Conservation (phyloP, 176 grass and related monocot species). For the Leersia perrieri region DNA sequence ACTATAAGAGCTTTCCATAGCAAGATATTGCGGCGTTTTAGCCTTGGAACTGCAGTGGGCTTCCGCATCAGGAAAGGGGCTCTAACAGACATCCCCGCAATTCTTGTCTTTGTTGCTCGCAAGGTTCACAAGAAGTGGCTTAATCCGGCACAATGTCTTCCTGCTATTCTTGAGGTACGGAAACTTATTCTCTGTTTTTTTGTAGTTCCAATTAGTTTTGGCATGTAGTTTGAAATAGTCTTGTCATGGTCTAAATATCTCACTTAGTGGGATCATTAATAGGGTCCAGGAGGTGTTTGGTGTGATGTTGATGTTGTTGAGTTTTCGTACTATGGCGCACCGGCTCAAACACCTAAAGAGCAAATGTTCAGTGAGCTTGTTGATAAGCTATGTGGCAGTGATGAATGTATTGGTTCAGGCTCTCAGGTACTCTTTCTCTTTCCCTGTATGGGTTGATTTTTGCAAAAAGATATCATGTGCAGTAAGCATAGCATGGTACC, state of each 20-base stretch:
- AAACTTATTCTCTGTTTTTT: not conserved
- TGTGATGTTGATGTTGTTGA: conserved; percentile 99
- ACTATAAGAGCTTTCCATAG: conserved; percentile 99
- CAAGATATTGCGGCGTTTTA: conserved; percentile 86
- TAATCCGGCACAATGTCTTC: conserved; percentile 70
- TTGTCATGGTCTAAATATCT: not conserved
- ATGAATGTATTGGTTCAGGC: conserved; percentile 90
- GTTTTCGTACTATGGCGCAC: conserved; percentile 96
- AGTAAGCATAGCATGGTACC: conserved; percentile 19
- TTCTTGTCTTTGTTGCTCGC: conserved; percentile 91
- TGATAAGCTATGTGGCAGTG: conserved; percentile 81
- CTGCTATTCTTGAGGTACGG: conserved; percentile 73
- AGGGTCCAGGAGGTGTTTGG: conserved; percentile 97
- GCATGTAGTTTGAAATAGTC: not conserved
- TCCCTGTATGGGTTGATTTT: conserved; percentile 22
- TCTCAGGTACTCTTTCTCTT: conserved; percentile 70
- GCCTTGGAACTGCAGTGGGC: conserved; percentile 86
- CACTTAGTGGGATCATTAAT: conserved; percentile 51
- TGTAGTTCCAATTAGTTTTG: not conserved
- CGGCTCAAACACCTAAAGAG: conserved; percentile 83
- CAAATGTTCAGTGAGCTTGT: conserved; percentile 88
- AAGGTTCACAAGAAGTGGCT: conserved; percentile 94
- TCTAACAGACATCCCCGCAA: conserved; percentile 80
- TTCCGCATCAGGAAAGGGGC: conserved; percentile 86
- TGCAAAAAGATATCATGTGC: not conserved